Percentiles rank a stretch among this genome's conserved stretches.
Conservation (phyloP, 305 asterid species). For the Fraxinus angustifolia region DNA sequence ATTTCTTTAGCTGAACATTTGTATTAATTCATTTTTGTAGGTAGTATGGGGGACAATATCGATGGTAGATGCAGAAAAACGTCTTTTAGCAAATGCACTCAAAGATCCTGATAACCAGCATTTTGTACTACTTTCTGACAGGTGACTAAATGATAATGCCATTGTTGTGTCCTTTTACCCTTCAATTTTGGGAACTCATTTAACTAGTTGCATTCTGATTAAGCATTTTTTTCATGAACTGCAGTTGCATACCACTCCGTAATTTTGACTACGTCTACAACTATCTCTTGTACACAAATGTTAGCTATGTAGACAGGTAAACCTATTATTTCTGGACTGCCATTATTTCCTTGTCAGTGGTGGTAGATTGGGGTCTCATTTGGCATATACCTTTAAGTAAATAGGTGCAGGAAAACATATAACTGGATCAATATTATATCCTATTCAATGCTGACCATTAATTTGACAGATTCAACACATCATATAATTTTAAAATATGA, state of each 20-base stretch:
- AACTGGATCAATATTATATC: background rate
- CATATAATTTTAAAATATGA: background rate
- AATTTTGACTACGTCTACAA: conserved; percentile 83
- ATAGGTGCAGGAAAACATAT: background rate
- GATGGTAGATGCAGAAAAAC: conserved; percentile 97
- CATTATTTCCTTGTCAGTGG: background rate
- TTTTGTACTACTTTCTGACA: conserved; percentile 92
- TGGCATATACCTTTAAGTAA: background rate
- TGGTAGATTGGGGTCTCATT: background rate
- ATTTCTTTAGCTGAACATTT: conserved; percentile 15
- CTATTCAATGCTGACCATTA: background rate
- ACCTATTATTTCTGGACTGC: conserved; percentile 18
- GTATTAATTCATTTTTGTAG: conserved; percentile 42
- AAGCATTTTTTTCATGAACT: conserved; percentile 18
- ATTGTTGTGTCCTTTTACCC: background rate
- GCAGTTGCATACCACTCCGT: conserved; percentile 93
- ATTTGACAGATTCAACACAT: background rate
- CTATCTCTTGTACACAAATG: conserved; percentile 91
- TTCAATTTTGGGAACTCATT: background rate
- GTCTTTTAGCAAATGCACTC: conserved; percentile 86
- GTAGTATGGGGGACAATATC: conserved; percentile 96
- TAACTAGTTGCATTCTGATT: conserved; percentile 14
- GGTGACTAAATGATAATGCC: conserved; percentile 39
- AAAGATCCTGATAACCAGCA: conserved; percentile 80
- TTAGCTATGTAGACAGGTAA: conserved; percentile 93